Evolutionary conservation across 306 rosid species (phyloP), one percentile per base, ranked within the genome.

Genomic region (Castanospermum australe): DNA sequence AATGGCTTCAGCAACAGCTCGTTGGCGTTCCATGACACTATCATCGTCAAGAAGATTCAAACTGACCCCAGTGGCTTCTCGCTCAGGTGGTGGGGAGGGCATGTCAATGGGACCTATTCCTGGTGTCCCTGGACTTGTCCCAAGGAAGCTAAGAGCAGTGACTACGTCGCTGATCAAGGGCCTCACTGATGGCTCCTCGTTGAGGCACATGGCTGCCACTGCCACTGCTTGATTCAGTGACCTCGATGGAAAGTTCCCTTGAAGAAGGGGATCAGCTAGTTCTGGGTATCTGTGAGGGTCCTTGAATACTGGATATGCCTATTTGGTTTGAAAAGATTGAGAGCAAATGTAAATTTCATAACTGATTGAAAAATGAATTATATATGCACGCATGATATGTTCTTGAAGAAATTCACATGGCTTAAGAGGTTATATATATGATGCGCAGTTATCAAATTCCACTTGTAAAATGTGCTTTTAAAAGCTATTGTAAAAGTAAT

Each of bases 201-300:
- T 86, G 4, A 95, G 89, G 80, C 99, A 92, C 99, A 95, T 95
- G 25, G 99, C 98, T 44, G 99, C 98, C 7, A 95, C 90, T 6
- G 99, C 99, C 11, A 95, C 88, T 18, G 98, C 99, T 87, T 95
- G 99, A 42, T 95, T 87, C 36, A 95, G 32, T 4, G 86, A 84
- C 83, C 93, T 86, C 5, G 79, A 38, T 0, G 97, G 96, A 13
- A 67, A 88, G 1, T 86, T 88, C 63, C 88, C 85, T 22, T 9
- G 8, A 3, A 95, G 87, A 32, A 67, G 73, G 9, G 96, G 97
- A 88, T 95, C 99, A 0, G 90, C 98, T 47, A 95, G 20, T 28
- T 86, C 84, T 28, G 51, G 36, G 80, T 82, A 91, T 79, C 82
- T 87, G 0, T 51, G 55, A 1, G 93, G 91, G 5, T 88, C 90